phyloP scores from a whole-genome alignment of 345 rosid genomes.

The Lumnitzera racemosa region DNA sequence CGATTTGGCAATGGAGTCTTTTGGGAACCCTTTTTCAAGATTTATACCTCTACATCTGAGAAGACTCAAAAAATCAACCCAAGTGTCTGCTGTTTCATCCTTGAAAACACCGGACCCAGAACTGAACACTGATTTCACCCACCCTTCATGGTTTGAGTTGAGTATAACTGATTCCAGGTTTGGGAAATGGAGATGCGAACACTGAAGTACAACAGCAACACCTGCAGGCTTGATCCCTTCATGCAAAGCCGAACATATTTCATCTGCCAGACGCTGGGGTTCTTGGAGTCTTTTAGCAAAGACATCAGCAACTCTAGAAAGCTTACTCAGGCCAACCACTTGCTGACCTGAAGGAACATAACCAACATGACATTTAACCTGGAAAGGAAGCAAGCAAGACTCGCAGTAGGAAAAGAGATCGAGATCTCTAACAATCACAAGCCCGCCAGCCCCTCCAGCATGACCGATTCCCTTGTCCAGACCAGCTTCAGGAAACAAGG shows the following conservation, averaged over 20 bases:
- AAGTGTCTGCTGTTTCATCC: constrained; percentile 40
- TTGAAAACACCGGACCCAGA: constrained; percentile 82
- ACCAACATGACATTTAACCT: constrained; percentile 76
- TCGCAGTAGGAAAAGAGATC: constrained; percentile 87
- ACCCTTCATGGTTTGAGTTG: constrained; percentile 44
- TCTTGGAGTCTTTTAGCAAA: constrained; percentile 83
- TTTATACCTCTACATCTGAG: constrained; percentile 50
- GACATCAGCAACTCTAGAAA: constrained; percentile 80
- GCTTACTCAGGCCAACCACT: constrained; percentile 89
- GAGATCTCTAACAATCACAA: constrained; percentile 80
- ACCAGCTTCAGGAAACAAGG: constrained; percentile 91
- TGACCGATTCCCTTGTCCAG: constrained; percentile 56
- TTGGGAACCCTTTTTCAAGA: constrained; percentile 21
- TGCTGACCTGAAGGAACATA: constrained; percentile 76
- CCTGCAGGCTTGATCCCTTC: constrained; percentile 76
- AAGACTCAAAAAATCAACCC: constrained; percentile 67
- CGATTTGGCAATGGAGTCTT: constrained; percentile 17
- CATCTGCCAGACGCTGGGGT: constrained; percentile 74
- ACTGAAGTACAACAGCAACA: constrained; percentile 78
- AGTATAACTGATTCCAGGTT: constrained; percentile 34
- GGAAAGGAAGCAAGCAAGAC: constrained; percentile 89
- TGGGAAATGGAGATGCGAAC: constrained; percentile 76
- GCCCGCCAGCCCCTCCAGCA: constrained; percentile 90
- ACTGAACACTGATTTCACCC: constrained; percentile 38
- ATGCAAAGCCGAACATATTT: constrained; percentile 72